Base-by-base conservation (phyloP, 2,329 filamentous ascomycete genomes). In the Dactylella cylindrospora region DNA sequence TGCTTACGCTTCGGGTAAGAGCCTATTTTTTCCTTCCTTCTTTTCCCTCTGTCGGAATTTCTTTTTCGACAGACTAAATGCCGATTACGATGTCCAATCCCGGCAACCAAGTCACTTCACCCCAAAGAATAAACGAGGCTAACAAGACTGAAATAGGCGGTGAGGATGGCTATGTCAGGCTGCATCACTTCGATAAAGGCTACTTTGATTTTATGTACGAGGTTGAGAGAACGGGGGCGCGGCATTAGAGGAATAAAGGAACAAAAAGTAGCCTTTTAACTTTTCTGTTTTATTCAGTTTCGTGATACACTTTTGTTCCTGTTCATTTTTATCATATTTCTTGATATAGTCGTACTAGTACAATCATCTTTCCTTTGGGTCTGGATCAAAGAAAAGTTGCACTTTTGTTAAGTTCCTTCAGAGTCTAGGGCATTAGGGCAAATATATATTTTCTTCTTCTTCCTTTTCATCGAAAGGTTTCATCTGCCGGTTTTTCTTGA, bases 161-260 rank as follows among this genome's bases (percentile, higher is more conserved):
- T 76, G 93, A 98, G 78, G 93, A 98, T 76, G 93, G 93, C 71
- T 98, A 98, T 77, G 91, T 98, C 67, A 88, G 93, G 72, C 85
- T 97, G 68, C 93, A 98, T 77, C 89, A 95, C 76, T 98, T 98
- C 76, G 93, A 98, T 78, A 95, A 95, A 80, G 83, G 86, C 65
- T 98, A 96, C 80, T 97, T 93, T 74, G 93, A 98, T 76, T 98
- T 98, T 78, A 83, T 87, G 79, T 98, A 95, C 75, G 93, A 98
- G 80, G 93, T 97, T 65, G 93, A 98, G 83, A 66, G 67, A 53
- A 69, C 68, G 64, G 29, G 55, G 55, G 55, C 55, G 55, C 55
- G 53, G 47, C 47, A 61, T 49, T 61, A 52, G 39, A 36, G 5
- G 26, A 36, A 32, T 29, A 45, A 31, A 38, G 33, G 15, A 19